Conservation (phyloP, 805 yeast species). For the Kodamaea hsintzibuensis region DNA sequence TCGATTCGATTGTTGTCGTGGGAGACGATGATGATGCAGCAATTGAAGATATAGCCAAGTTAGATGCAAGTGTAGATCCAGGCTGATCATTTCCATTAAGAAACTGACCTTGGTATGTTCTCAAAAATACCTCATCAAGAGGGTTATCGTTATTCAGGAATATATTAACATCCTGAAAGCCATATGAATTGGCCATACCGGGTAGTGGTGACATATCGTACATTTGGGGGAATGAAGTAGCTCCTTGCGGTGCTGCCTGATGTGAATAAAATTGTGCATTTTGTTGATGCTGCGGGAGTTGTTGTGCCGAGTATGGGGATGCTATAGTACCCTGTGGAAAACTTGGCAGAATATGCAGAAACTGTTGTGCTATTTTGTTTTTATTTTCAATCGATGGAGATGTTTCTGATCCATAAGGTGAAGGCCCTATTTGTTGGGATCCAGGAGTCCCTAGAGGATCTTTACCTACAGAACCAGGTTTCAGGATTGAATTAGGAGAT, state of each 20-base stretch:
- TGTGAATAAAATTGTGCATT: not conserved
- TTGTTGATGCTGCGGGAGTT: not conserved
- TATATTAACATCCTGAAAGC: constrained; percentile 38
- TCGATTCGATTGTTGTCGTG: constrained; percentile 7
- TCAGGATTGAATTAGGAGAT: constrained; percentile 13
- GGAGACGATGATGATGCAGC: constrained; percentile 8
- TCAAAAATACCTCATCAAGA: constrained; percentile 34
- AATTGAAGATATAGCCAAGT: not conserved
- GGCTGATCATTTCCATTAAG: not conserved
- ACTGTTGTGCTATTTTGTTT: not conserved
- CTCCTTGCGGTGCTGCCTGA: not conserved
- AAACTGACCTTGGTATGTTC: constrained; percentile 13
- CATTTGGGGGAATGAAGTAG: not conserved
- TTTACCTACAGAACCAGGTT: not conserved
- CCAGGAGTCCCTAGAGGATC: constrained; percentile 1
- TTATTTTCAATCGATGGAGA: constrained; percentile 1
- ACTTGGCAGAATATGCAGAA: not conserved
- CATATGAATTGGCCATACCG: constrained; percentile 16
- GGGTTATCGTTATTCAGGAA: constrained; percentile 41
- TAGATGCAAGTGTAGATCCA: not conserved
- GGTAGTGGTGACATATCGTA: constrained; percentile 1
- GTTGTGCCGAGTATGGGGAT: constrained; percentile 1
- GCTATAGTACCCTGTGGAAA: not conserved
- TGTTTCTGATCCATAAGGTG: not conserved
- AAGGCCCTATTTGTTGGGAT: not conserved